Base-by-base conservation (phyloP, 2,329 filamentous ascomycete species). In the Aspergillus puulaauensis region DNA sequence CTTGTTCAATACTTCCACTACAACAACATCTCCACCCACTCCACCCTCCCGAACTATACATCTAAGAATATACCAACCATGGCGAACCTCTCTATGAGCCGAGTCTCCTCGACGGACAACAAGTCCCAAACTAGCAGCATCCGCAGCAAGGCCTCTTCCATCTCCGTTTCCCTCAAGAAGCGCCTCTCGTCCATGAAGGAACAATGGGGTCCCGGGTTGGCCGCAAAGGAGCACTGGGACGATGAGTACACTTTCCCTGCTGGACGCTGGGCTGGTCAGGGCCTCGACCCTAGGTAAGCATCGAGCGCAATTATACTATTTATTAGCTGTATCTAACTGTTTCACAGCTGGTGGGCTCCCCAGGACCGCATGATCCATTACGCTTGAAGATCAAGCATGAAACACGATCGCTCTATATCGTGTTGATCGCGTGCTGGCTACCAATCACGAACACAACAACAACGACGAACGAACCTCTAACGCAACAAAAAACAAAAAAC, bases 181-280 rank as follows among this genome's bases (percentile, higher is more conserved):
- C 45, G 35, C 19, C 23, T 58, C 11, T 37, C 17, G 7, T 12
- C 47, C 27, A 17, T 58, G 14, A 58, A 54, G 46, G 12, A 39
- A 8, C 40, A 54, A 58, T 58, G 56, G 56, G 56, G 45, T 6
- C 56, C 56, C 2, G 14, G 48, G 1, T 40, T 58, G 3, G 14
- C 56, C 1, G 56, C 56, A 3, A 58, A 58, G 46, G 17, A 15
- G 17, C n/a, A 39, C n/a, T 58, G 56, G 56, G 56, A 58, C 8
- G 56, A 58, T 21, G 56, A 54, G n/a, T 58, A 58, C 46, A 58
- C 54, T 12, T 58, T 58, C 51, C 51, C 51, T 15, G 39, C 56
- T 12, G 56, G 56, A 6, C 50, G 51, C 3, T 58, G 44, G 41
- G 56, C 56, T 15, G 56, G 56, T 3, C 51, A 58, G 43, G 51